Evolutionary conservation across 345 rosid genomes (phyloP).

Genomic region (Clarkia xantiana): DNA sequence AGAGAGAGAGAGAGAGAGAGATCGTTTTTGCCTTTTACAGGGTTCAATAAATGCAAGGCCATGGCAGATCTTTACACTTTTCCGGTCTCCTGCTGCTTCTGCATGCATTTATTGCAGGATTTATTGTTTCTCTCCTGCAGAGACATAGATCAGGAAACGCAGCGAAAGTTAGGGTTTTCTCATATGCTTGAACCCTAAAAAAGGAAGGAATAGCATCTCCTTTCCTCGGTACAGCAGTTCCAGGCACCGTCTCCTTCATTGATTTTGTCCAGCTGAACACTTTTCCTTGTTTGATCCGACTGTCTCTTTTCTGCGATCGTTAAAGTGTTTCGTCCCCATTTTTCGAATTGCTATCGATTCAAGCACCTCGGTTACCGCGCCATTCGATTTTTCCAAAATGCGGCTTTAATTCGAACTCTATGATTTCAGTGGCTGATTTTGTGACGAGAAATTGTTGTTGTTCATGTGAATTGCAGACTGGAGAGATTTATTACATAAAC

Average conservation of each 20-base stretch:
- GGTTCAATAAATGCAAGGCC: slow-evolving; percentile 43
- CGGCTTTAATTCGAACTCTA: neutral
- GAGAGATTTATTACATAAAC: slow-evolving; percentile 74
- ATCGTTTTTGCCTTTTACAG: slow-evolving; percentile 1
- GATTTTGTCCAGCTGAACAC: neutral
- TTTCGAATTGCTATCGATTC: too few relatives aligned
- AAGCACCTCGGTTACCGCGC: too few relatives aligned
- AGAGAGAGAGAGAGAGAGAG: slow-evolving; percentile 8
- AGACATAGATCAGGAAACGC: neutral
- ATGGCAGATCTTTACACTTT: slow-evolving; percentile 29
- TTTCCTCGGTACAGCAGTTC: too few relatives aligned
- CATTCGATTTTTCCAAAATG: too few relatives aligned
- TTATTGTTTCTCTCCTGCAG: neutral
- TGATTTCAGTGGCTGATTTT: neutral
- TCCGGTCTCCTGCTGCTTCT: slow-evolving; percentile 5
- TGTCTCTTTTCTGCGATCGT: neutral
- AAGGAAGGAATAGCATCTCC: neutral
- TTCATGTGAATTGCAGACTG: slow-evolving; percentile 30
- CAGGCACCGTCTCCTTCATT: neutral
- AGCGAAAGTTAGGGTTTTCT: neutral
- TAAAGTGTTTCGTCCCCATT: too few relatives aligned
- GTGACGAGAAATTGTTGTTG: neutral
- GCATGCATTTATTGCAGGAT: neutral
- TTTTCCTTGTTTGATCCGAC: slow-evolving; percentile 1
- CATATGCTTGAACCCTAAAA: slow-evolving; percentile 1